phyloP scores from a whole-genome alignment of 164 flowering plant genomes.

The Nelumbo lutea region DNA sequence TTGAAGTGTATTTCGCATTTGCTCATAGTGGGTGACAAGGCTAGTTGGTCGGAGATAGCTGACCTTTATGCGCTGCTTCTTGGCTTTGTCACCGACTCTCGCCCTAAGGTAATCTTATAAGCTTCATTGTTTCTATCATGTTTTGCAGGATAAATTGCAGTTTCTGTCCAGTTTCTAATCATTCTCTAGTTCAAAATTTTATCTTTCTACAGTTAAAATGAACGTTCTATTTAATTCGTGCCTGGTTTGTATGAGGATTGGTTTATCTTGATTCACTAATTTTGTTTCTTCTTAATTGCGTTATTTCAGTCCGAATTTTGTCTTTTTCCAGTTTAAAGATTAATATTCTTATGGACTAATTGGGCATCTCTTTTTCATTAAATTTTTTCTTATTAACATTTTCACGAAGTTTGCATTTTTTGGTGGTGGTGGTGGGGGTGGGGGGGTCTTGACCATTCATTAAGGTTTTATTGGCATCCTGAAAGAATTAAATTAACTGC shows the following conservation, averaged over 20 bases:
- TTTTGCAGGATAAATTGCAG: not conserved
- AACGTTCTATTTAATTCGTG: not conserved
- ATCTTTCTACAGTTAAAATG: not conserved
- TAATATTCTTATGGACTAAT: no score
- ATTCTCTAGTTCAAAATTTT: not conserved
- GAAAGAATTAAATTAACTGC: no score
- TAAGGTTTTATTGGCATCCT: not conserved
- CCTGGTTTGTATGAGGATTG: not conserved
- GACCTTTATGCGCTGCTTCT: slow-evolving; percentile 41
- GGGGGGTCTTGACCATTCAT: not conserved
- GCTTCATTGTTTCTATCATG: not conserved
- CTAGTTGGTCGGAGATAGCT: slow-evolving; percentile 43
- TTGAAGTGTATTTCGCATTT: slow-evolving; percentile 54
- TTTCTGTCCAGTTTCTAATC: no score
- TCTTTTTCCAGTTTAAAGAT: not conserved
- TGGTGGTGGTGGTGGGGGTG: not conserved
- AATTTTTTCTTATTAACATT: no score
- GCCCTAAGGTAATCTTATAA: slow-evolving; percentile 44
- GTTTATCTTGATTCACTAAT: not conserved
- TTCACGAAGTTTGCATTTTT: no score
- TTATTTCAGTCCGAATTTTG: not conserved
- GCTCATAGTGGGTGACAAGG: slow-evolving; percentile 34
- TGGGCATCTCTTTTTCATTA: no score
- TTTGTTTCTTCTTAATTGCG: not conserved
- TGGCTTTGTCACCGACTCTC: slow-evolving; percentile 47